Base-by-base conservation (phyloP, 176 grass and related monocot genomes). In the Triticum aestivum region DNA sequence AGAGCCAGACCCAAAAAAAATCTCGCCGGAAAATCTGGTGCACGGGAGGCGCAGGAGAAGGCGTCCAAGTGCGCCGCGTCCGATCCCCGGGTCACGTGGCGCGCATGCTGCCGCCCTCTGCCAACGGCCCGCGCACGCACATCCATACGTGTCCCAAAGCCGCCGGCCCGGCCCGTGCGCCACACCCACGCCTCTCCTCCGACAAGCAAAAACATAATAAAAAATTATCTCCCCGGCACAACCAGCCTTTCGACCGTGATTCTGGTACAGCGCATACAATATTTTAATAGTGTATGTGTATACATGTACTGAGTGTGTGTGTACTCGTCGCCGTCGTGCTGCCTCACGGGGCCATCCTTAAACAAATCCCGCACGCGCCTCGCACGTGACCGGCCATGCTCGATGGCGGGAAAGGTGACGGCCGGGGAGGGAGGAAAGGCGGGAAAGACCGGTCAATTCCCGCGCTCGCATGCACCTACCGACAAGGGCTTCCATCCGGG, bases 401-500 rank as follows among this genome's bases (percentile, higher is more conserved):
- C 0, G 56, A 59, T 5, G 56, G 42, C 52, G 14, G 67, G 66
- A 32, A 59, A 54, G 51, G 51, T 54, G 51, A 54, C 18, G 35
- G 27, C 8, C 18, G 23, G 68, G 41, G 32, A 34, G 30, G 14
- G 20, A 5, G 7, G 39, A 8, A 56, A 33, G 37, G 35, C 33
- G 32, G 26, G 65, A 23, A 45, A 11, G 79, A 86, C 9, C 77
- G 64, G 78, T 82, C 83, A 64, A 64, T 65, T 64, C 70, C 70
- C 1, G 51, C 17, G 84, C 84, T 11, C 65, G 30, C 34, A 26
- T n/a, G 56, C 84, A 83, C 67, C 67, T 23, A 83, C 80, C 75
- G 75, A 84, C 85, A 87, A 84, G 6, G 20, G 26, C 89, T 21
- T 65, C 54, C 74, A 20, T 1, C 20, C 3, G 84, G 89, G 74